Evolutionary conservation across 108 stramenopile genomes (phyloP), one percentile per base, ranked within the genome.

Genomic region (Conticribra weissflogii): DNA sequence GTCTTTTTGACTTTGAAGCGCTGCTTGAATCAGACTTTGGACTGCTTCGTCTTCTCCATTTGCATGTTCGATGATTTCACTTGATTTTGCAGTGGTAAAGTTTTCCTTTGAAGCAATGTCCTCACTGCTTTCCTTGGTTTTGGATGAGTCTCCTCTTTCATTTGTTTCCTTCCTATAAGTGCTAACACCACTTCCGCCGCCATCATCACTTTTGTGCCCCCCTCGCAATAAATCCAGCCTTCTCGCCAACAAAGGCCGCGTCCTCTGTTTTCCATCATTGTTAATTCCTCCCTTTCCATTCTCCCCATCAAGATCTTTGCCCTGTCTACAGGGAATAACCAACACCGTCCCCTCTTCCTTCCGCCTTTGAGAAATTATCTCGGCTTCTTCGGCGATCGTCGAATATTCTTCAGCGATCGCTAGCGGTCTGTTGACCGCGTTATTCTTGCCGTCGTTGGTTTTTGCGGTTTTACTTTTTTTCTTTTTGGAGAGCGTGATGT

Each of bases 381-480:
- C 65, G 17, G 78, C 78, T 12, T 79, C 69, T 24, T 66, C 70
- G 36, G 78, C 78, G 24, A 79, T 72, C 18, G 78, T 79, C 32
- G 59, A 47, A 59, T 79, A 79, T 47, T 79, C 78, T 36, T 79
- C 70, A 2, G 47, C 78, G 23, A 71, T 32, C 12, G 12, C 36
- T n/a, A 41, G 59, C 45, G 41, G 32, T 8, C 23, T 0, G 25
- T 41, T 59, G 18, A 1, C 1, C 2, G 34, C 44, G 19, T n/a
- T 51, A n/a, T 51, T 51, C 3, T 22, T 22, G 19, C 21, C 50
- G 50, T 22, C 21, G 15, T 8, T n/a, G 4, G 50, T n/a, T 4
- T 51, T 51, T 12, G 9, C 34, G 50, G 48, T 1, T 4, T n/a
- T 2, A 51, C 51, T 5, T 51, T 34, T 51, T 24, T 65, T 65